Evolutionary conservation across 192 early-diverging fungal species (phyloP).

Genomic region (Linnemannia zychae): DNA sequence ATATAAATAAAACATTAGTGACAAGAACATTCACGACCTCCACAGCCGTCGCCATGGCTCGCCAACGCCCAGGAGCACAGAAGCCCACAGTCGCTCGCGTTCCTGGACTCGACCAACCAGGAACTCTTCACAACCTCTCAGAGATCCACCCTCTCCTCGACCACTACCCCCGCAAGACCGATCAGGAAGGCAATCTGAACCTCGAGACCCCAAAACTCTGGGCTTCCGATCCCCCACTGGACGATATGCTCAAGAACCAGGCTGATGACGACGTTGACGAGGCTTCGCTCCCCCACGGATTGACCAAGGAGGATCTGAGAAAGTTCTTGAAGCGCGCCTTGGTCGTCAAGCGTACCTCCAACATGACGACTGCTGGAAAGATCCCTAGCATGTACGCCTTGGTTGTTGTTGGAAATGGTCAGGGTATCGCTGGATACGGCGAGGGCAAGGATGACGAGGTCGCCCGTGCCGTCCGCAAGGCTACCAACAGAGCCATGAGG

Average conservation of each 20-base stretch:
- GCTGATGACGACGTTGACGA: slow-evolving; percentile 51
- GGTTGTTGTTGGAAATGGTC: slow-evolving; percentile 96
- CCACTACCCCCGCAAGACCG: slow-evolving; percentile 47
- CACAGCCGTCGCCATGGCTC: slow-evolving; percentile 40
- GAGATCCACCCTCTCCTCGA: slow-evolving; percentile 53
- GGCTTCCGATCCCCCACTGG: slow-evolving; percentile 43
- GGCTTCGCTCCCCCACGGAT: slow-evolving; percentile 54
- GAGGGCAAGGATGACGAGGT: slow-evolving; percentile 90
- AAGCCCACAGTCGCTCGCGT: slow-evolving; percentile 23
- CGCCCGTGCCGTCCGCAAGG: slow-evolving; percentile 86
- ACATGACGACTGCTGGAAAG: slow-evolving; percentile 86
- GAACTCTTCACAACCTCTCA: slow-evolving; percentile 40
- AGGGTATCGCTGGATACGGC: slow-evolving; percentile 93
- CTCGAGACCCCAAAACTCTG: slow-evolving; percentile 35
- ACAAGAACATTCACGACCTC: slow-evolving; percentile 35
- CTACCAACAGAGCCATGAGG: slow-evolving; percentile 89
- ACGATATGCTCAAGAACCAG: slow-evolving; percentile 54
- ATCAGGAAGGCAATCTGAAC: slow-evolving; percentile 32
- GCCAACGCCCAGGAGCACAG: slow-evolving; percentile 31
- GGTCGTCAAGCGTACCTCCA: slow-evolving; percentile 80
- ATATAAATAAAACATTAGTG: slow-evolving; percentile 5
- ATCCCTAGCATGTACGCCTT: slow-evolving; percentile 87
- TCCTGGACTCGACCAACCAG: slow-evolving; percentile 26
- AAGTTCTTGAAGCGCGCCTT: slow-evolving; percentile 78
- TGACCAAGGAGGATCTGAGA: slow-evolving; percentile 67